Conservation (phyloP, 306 rosid genomes). For the Lathyrus oleraceus region DNA sequence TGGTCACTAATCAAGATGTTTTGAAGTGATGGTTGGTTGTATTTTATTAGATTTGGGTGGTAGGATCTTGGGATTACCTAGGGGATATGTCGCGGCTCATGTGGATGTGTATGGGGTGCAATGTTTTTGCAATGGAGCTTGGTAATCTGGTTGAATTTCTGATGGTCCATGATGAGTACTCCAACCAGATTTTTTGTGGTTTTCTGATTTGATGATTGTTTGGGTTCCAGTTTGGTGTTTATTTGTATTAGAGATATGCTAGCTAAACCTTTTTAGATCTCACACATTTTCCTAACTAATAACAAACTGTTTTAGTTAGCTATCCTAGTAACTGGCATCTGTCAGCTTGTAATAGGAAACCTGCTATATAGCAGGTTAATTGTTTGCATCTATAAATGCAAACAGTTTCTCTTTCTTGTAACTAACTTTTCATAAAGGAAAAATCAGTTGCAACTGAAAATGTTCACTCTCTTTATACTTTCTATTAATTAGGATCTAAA, state of each 20-base stretch:
- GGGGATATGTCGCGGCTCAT: not conserved
- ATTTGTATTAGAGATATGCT: not conserved
- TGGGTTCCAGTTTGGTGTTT: not conserved
- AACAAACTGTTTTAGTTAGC: no score
- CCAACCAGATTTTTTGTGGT: not conserved
- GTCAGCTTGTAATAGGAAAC: no score
- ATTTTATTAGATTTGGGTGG: not conserved
- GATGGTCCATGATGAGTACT: not conserved
- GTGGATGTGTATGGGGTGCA: not conserved
- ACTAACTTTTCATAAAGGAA: no score
- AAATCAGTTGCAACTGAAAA: no score
- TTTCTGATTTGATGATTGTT: not conserved
- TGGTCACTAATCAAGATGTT: not conserved
- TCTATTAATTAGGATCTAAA: not conserved
- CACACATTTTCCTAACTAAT: no score
- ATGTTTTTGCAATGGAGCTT: not conserved
- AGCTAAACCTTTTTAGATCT: no score
- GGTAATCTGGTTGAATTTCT: not conserved
- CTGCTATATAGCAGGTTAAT: no score
- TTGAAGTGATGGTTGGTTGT: not conserved
- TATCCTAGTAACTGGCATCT: no score
- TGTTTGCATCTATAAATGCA: no score
- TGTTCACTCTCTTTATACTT: no score
- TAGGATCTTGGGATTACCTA: not conserved
- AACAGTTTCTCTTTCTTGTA: no score